phyloP scores from a whole-genome alignment of 2,329 filamentous ascomycete species.

The Colletotrichum sp. region DNA sequence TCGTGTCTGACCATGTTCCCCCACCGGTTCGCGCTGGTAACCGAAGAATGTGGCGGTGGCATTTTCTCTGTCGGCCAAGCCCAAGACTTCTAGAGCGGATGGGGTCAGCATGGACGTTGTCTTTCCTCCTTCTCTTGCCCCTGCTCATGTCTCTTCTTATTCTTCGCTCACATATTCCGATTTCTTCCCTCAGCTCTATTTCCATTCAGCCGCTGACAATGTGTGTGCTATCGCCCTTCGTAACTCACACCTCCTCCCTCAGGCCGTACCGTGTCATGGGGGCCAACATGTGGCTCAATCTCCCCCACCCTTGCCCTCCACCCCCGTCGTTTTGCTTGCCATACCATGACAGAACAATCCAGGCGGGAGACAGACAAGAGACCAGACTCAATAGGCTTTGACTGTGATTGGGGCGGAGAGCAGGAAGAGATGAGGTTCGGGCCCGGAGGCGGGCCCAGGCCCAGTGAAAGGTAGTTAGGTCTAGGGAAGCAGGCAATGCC shows the following conservation, averaged over 20 bases:
- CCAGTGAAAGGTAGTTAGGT: neutral
- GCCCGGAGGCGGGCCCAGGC: neutral
- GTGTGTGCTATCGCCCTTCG: neutral
- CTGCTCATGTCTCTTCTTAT: neutral
- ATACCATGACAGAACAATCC: neutral
- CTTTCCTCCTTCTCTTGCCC: neutral
- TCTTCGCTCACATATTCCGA: neutral
- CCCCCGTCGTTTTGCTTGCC: neutral
- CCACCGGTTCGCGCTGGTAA: conserved; percentile 14
- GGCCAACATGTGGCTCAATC: neutral
- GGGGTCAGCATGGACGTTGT: neutral
- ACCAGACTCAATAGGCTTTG: neutral
- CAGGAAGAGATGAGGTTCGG: neutral
- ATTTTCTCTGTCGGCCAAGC: neutral
- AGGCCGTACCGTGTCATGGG: neutral
- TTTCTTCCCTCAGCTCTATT: neutral
- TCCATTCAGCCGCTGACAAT: neutral
- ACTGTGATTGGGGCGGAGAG: neutral
- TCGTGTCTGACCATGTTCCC: neutral
- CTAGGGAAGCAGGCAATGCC: neutral
- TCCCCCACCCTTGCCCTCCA: neutral
- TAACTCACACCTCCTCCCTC: neutral
- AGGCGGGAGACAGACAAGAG: neutral
- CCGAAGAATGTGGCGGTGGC: neutral
- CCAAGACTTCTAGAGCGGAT: neutral